Conservation (phyloP, 331 rosid genomes). For the Rosa hybrid region DNA sequence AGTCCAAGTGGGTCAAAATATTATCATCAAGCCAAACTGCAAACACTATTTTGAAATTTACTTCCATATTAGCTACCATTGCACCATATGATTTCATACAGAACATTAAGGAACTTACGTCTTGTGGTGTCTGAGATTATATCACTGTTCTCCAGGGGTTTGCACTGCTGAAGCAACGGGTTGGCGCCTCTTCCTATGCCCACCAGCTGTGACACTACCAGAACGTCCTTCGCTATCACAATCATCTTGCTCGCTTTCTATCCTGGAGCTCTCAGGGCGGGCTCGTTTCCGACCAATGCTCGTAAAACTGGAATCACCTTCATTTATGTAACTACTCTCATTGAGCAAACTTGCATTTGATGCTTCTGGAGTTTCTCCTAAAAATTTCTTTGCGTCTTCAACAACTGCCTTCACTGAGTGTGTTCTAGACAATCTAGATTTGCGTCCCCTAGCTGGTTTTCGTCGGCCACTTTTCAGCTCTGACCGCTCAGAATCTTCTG, state of each 20-base stretch:
- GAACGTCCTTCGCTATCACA: constrained; percentile 71
- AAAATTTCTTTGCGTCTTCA: constrained; percentile 69
- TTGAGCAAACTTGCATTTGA: constrained; percentile 35
- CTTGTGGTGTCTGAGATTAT: constrained; percentile 79
- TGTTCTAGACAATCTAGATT: constrained; percentile 64
- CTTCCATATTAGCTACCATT: constrained; percentile 18
- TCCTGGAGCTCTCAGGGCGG: constrained; percentile 45
- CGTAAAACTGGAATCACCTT: constrained; percentile 47
- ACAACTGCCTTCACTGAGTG: constrained; percentile 72
- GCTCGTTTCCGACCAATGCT: constrained; percentile 59
- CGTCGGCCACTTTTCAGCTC: constrained; percentile 44
- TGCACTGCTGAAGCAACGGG: constrained; percentile 42
- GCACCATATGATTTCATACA: constrained; percentile 16
- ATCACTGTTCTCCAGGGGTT: constrained; percentile 63
- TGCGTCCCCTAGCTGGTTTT: constrained; percentile 44
- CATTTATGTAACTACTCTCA: constrained; percentile 35
- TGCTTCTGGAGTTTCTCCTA: constrained; percentile 52
- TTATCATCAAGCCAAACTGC: constrained; percentile 17
- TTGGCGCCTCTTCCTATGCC: constrained; percentile 68
- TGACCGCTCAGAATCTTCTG: constrained; percentile 73
- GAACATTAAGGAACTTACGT: constrained; percentile 57
- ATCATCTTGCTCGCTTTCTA: constrained; percentile 58
- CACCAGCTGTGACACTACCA: constrained; percentile 64
- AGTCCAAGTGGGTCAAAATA: neutral
- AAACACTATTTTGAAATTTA: neutral